phyloP scores from a whole-genome alignment of 148 eudicot genomes.

The Pharnaceum exiguum region DNA sequence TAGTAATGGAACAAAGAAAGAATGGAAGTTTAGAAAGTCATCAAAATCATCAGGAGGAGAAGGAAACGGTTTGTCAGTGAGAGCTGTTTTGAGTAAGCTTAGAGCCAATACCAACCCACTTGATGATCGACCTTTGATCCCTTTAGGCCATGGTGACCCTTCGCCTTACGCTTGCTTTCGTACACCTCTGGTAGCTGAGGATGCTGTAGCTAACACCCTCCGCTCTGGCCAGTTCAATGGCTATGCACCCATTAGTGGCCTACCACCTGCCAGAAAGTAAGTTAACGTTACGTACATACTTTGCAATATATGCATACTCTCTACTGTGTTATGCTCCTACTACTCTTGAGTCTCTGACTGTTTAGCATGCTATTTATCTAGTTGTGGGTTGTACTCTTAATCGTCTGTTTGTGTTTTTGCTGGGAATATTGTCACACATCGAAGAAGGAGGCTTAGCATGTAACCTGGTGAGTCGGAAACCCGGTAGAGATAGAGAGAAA shows the following conservation, averaged over 20 bases:
- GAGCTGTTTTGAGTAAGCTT: slow-evolving; percentile 1
- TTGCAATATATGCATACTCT: no score
- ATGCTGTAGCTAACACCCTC: slow-evolving; percentile 23
- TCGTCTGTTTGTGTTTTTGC: no score
- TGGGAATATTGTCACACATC: no score
- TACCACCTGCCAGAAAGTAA: slow-evolving; percentile 23
- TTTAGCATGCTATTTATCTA: no score
- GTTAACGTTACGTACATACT: no score
- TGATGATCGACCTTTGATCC: slow-evolving; percentile 15
- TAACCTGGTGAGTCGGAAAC: no score
- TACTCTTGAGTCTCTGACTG: no score
- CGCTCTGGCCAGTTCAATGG: slow-evolving; percentile 29
- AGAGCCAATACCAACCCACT: slow-evolving; percentile 3
- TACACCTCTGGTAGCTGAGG: slow-evolving; percentile 16
- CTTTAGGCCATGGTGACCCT: slow-evolving; percentile 40
- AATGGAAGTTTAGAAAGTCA: slow-evolving; percentile 2
- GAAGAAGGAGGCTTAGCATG: no score
- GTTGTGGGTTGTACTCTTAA: no score
- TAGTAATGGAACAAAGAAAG: not conserved
- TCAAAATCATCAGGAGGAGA: not conserved
- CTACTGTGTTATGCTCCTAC: no score
- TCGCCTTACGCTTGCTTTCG: slow-evolving; percentile 27
- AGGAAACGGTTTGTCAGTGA: not conserved
- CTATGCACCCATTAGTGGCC: slow-evolving; percentile 21
- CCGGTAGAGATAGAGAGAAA: no score